Evolutionary conservation across 805 yeast genomes (phyloP), one percentile per base, ranked within the genome.

Genomic region (Priceomyces carsonii): DNA sequence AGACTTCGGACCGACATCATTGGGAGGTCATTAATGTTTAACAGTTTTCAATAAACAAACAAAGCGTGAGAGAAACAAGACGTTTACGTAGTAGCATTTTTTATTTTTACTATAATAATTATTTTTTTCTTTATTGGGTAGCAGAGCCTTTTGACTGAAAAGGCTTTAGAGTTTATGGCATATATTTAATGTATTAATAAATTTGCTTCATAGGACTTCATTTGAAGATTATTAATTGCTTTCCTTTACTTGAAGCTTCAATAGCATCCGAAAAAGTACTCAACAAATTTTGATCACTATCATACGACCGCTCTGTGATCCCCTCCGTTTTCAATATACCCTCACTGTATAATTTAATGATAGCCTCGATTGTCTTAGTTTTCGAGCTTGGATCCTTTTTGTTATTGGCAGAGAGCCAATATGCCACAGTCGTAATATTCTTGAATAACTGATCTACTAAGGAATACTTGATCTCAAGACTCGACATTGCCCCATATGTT

Each of bases 281-380:
- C 17, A 73, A 51, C 17, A 76, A 56, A 34, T 71, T 67, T 3
- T 63, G 73, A 32, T 65, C 73, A 2, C 66, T 36, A 23, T 61
- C 50, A 18, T 63, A 53, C 30, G 60, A 53, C n/a, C 59, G 50
- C 29, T 75, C 71, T 18, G 63, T 59, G 35, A 57, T 62, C 1
- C 78, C 73, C 6, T 77, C 73, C 19, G 71, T 75, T 17, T 50
- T 55, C 19, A 85, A 56, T 35, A 77, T 69, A n/a, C 82, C 84
- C 2, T 64, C 51, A 34, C 79, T 66, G 58, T 81, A 82, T 45
- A 83, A 62, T 30, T 75, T 64, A 27, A 83, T 65, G 26, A 88
- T 66, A 21, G 69, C 75, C 6, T 63, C 43, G 19, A 85, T 67
- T n/a, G 82, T 74, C 3, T 66, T 63, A 26, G 69, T 66, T 55